These are phyloP conservation scores for Thalia dealbata DNA, from an alignment of 176 grass and related monocot species.

Conservation along the genomic window DNA sequence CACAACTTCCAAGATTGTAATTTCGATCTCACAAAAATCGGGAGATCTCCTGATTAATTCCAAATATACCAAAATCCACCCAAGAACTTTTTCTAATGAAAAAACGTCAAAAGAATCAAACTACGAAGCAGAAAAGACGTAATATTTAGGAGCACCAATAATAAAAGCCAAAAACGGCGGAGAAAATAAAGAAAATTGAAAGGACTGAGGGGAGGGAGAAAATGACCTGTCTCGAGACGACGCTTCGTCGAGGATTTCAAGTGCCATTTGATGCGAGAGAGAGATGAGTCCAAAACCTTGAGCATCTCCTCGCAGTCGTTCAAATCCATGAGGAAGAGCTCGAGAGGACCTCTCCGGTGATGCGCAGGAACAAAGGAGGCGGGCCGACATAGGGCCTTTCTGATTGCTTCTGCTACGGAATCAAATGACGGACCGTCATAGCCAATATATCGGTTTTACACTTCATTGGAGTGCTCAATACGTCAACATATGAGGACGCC, in stretches of 20 bases:
- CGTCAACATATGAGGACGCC: too few relatives aligned
- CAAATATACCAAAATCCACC: not conserved
- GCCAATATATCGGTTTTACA: too few relatives aligned
- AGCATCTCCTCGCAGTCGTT: slow-evolving; percentile 42
- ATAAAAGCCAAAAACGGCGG: not conserved
- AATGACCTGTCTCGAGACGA: slow-evolving; percentile 46
- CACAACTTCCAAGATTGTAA: not conserved
- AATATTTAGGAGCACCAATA: not conserved
- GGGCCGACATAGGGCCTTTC: too few relatives aligned
- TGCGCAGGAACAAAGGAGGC: not conserved
- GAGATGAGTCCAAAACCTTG: slow-evolving; percentile 25
- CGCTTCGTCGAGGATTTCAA: slow-evolving; percentile 38
- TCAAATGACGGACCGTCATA: too few relatives aligned
- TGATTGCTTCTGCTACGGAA: too few relatives aligned
- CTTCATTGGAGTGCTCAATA: too few relatives aligned
- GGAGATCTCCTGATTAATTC: too few relatives aligned
- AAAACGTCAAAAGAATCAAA: not conserved
- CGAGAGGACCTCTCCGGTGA: not conserved
- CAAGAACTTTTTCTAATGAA: not conserved
- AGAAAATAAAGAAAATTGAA: not conserved
- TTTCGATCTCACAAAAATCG: not conserved
- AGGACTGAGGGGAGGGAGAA: not conserved
- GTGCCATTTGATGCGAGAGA: slow-evolving; percentile 37
- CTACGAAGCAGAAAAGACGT: not conserved
- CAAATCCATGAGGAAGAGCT: slow-evolving; percentile 7